Percentiles rank a stretch among this genome's conserved stretches.
Evolutionary conservation across 306 rosid species (phyloP).

Genomic region (Quercus parvula): DNA sequence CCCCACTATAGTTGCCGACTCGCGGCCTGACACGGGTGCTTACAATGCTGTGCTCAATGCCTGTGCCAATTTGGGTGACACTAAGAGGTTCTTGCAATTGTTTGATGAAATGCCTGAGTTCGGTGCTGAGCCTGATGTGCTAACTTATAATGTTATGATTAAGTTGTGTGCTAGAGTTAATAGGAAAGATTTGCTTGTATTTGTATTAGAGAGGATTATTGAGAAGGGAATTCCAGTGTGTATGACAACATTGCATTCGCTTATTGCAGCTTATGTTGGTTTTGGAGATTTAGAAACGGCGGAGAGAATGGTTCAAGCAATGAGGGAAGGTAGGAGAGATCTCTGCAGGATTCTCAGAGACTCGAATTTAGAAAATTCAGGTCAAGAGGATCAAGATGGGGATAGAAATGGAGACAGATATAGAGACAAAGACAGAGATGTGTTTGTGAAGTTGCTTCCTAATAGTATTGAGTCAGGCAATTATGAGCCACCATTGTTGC

Average conservation of each 20-base stretch:
- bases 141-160: conserved; percentile 73
- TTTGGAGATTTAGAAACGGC: conserved; percentile 72
- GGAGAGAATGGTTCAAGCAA: conserved; percentile 79
- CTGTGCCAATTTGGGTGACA: conserved; percentile 69
- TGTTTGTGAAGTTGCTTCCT: conserved; percentile 73
- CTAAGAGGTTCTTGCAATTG: conserved; percentile 66
- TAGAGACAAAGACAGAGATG: conserved; percentile 15
- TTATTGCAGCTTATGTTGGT: conserved; percentile 83
- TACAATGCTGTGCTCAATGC: conserved; percentile 85
- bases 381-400: conserved; percentile 19
- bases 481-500: conserved; percentile 57
- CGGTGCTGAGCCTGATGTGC: conserved; percentile 60
- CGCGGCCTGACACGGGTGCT: conserved; percentile 85
- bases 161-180: conserved; percentile 65
- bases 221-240: conserved; percentile 55
- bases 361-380: conserved; percentile 20
- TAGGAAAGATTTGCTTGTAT: conserved; percentile 67
- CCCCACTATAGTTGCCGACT: conserved; percentile 41
- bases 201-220: conserved; percentile 75
- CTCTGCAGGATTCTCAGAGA: conserved; percentile 60
- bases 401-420: conserved; percentile 14
- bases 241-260: conserved; percentile 68
- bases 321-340: conserved; percentile 86
- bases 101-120: conserved; percentile 76
- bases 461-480: conserved; percentile 34